Evolutionary conservation across 1,284 basidiomycete species (phyloP).

Genomic region (Ceratobasidium sp.): DNA sequence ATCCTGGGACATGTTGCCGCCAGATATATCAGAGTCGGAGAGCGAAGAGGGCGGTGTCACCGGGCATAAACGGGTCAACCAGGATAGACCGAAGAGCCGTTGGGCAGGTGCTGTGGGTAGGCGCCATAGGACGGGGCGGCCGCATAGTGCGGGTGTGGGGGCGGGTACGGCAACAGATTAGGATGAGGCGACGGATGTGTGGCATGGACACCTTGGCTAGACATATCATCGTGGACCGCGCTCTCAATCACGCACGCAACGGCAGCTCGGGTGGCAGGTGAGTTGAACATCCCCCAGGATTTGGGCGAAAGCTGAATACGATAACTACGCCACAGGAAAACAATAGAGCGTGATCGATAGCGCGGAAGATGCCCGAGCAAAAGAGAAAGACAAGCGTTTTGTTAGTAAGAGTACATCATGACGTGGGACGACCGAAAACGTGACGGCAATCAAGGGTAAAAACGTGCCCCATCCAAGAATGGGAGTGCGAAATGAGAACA

Average conservation of each 20-base stretch:
- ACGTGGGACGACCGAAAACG: background rate
- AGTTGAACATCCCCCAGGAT: constrained; percentile 48
- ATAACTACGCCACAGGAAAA: constrained; percentile 46
- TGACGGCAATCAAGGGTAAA: constrained; percentile 37
- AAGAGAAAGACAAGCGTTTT: constrained; percentile 16
- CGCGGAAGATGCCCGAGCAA: background rate
- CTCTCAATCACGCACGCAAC: constrained; percentile 48
- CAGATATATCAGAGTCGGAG: no score
- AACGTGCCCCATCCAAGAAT: constrained; percentile 10
- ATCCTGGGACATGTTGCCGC: no score
- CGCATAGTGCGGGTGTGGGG: constrained; percentile 36
- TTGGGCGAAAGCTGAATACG: constrained; percentile 51
- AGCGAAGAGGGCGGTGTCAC: no score
- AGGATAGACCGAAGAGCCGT: constrained; percentile 30
- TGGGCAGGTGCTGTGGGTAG: constrained; percentile 38
- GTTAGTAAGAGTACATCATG: no score
- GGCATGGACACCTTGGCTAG: constrained; percentile 24
- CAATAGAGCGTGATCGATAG: constrained; percentile 6
- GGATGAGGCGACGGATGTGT: constrained; percentile 31
- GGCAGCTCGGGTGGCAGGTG: constrained; percentile 49
- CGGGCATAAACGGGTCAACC: constrained; percentile 34
- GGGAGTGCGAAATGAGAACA: background rate
- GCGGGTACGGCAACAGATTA: constrained; percentile 19
- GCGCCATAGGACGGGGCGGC: constrained; percentile 30
- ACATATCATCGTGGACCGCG: constrained; percentile 28